Evolutionary conservation across 176 grass and related monocot species (phyloP).

Genomic region (Avena sativa): DNA sequence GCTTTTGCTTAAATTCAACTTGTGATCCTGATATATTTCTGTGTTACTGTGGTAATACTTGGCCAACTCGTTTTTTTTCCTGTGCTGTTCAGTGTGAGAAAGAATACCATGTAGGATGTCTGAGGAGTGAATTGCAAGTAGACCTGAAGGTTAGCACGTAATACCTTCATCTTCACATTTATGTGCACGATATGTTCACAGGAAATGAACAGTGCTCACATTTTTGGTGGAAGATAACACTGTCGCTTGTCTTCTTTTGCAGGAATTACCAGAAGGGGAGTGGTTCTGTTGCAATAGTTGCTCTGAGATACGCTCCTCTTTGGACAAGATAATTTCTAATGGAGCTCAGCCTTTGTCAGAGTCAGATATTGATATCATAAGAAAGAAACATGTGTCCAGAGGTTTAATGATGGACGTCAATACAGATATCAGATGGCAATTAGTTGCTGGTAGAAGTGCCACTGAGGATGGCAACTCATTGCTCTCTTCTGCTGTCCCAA

Average conservation of each 20-base stretch:
- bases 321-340: conserved; percentile 67
- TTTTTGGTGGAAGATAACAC: conserved; percentile 20
- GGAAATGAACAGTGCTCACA: conserved; percentile 15
- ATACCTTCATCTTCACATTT: background rate
- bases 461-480: conserved; percentile 63
- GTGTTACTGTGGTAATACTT: conserved; percentile 29
- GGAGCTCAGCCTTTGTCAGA: conserved; percentile 51
- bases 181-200: background rate
- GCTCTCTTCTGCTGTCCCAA: conserved; percentile 74
- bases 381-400: conserved; percentile 65
- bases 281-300: conserved; percentile 84
- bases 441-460: conserved; percentile 76
- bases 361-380: conserved; percentile 72
- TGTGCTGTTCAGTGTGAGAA: conserved; percentile 81
- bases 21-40: background rate
- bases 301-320: conserved; percentile 57
- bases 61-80: conserved; percentile 27
- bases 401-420: conserved; percentile 44
- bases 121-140: conserved; percentile 61
- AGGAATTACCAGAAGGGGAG: conserved; percentile 90
- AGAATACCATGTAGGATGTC: conserved; percentile 94
- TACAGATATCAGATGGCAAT: conserved; percentile 72
- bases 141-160: conserved; percentile 65
- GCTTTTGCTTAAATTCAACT: no score
- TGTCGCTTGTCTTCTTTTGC: conserved; percentile 27